phyloP scores from a whole-genome alignment of 2,329 filamentous ascomycete species.

The Neospermospora avenae region DNA sequence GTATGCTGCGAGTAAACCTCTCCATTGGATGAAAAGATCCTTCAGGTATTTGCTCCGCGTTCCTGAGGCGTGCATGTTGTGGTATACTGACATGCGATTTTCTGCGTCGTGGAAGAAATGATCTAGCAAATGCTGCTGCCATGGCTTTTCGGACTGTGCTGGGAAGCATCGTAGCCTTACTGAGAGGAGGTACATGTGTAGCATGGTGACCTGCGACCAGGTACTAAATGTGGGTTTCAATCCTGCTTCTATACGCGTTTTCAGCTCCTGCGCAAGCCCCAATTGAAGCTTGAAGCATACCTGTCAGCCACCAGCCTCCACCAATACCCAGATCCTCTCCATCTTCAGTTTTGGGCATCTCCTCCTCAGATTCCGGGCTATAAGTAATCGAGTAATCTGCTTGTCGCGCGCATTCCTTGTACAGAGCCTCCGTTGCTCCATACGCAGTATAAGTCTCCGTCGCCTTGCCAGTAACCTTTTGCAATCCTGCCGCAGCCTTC shows the following conservation, averaged over 20 bases:
- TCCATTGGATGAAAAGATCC: slow-evolving; percentile 91
- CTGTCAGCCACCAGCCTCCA: slow-evolving; percentile 76
- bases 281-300: slow-evolving; percentile 46
- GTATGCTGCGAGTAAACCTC: slow-evolving; percentile 78
- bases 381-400: slow-evolving; percentile 30
- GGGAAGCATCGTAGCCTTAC: slow-evolving; percentile 74
- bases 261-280: slow-evolving; percentile 6
- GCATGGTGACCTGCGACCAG: slow-evolving; percentile 93
- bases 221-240: slow-evolving; percentile 87
- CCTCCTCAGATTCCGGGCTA: slow-evolving; percentile 48
- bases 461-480: slow-evolving; percentile 24
- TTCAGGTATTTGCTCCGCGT: slow-evolving; percentile 69
- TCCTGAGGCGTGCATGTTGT: slow-evolving; percentile 61
- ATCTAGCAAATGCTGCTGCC: slow-evolving; percentile 88
- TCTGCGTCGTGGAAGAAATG: slow-evolving; percentile 93
- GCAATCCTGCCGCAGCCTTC: slow-evolving; percentile 16
- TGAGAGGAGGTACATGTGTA: slow-evolving; percentile 91
- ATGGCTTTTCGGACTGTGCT: slow-evolving; percentile 63
- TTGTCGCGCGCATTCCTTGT: slow-evolving; percentile 29
- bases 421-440: slow-evolving; percentile 70
- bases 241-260: slow-evolving; percentile 57
- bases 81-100: slow-evolving; percentile 76
- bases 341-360: slow-evolving; percentile 67
- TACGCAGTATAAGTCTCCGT: slow-evolving; percentile 75
- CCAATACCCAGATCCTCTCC: slow-evolving; percentile 81